Evolutionary conservation across 2,329 filamentous ascomycete genomes (phyloP).

Genomic region (Xylaria multiplex): DNA sequence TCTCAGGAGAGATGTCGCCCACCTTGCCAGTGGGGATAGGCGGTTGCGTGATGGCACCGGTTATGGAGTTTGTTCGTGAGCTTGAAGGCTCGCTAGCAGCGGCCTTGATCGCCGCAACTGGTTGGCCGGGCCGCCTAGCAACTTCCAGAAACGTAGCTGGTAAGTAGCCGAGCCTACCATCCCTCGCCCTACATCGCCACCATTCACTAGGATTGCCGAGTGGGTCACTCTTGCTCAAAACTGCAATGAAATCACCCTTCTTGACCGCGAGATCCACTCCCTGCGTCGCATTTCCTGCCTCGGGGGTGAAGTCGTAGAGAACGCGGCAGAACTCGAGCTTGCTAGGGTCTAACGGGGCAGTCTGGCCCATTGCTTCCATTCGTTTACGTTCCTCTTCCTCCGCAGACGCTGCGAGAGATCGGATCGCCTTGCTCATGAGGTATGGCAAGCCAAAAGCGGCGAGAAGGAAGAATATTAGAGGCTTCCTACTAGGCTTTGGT

Average conservation of each 20-base stretch:
- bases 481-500: constrained; percentile 87
- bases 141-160: constrained; percentile 91
- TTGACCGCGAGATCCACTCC: constrained; percentile 90
- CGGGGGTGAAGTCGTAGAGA: constrained; percentile 91
- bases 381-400: constrained; percentile 80
- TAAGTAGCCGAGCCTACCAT: constrained; percentile 90
- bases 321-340: constrained; percentile 97
- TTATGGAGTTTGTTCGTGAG: constrained; percentile 61
- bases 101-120: constrained; percentile 63
- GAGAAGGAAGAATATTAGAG: constrained; percentile 93
- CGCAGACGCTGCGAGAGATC: constrained; percentile 81
- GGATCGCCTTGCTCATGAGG: constrained; percentile 96
- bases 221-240: constrained; percentile 91
- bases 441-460: constrained; percentile 96
- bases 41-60: constrained; percentile 53
- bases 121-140: constrained; percentile 63
- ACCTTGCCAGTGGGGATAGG: constrained; percentile 57
- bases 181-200: constrained; percentile 93
- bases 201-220: constrained; percentile 92
- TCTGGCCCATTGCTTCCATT: constrained; percentile 62
- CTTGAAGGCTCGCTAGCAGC: constrained; percentile 55
- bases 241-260: constrained; percentile 95
- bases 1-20: constrained; percentile 63
- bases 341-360: constrained; percentile 77
- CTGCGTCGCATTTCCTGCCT: constrained; percentile 67